These are phyloP conservation scores for Ceratobasidium sp. DNA, from an alignment of 1,284 basidiomycete species.

Conservation along the genomic window DNA sequence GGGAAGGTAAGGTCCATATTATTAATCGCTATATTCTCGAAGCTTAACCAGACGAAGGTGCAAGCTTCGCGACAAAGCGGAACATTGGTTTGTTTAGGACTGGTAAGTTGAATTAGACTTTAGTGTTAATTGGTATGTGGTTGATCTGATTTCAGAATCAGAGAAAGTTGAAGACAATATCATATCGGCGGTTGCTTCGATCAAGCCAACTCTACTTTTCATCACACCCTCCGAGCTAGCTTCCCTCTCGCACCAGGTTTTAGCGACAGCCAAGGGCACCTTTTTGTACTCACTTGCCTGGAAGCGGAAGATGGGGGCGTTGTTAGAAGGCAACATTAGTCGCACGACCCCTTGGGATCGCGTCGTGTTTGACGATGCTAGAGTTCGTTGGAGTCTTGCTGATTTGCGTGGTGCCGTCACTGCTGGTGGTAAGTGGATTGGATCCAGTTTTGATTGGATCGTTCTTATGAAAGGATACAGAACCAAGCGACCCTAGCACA, in stretches of 20 bases:
- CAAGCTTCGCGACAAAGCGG: conserved; percentile 41
- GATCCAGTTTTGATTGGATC: not conserved
- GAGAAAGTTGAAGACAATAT: conserved; percentile 20
- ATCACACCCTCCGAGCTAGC: conserved; percentile 54
- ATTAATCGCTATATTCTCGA: not conserved
- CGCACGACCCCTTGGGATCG: conserved; percentile 83
- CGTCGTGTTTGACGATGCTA: conserved; percentile 74
- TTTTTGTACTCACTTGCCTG: conserved; percentile 67
- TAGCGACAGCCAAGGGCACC: conserved; percentile 64
- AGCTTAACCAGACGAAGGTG: conserved; percentile 20
- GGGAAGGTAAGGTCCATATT: conserved; percentile 63
- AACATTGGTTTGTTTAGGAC: conserved; percentile 41
- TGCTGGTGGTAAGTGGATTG: conserved; percentile 65
- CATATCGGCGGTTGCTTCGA: conserved; percentile 10
- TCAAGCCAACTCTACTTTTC: conserved; percentile 28
- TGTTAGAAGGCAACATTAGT: conserved; percentile 74
- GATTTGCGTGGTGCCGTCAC: conserved; percentile 71
- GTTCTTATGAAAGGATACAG: conserved; percentile 39
- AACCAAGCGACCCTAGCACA: conserved; percentile 51
- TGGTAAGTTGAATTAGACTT: not conserved
- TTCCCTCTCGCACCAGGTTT: conserved; percentile 62
- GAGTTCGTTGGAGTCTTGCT: conserved; percentile 61
- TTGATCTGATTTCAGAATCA: conserved; percentile 5
- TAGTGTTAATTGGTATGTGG: not conserved
- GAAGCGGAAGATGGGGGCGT: conserved; percentile 74